Evolutionary conservation across 1,284 basidiomycete genomes (phyloP), one percentile per base, ranked within the genome.

Genomic region (Cerioporus squamosus): DNA sequence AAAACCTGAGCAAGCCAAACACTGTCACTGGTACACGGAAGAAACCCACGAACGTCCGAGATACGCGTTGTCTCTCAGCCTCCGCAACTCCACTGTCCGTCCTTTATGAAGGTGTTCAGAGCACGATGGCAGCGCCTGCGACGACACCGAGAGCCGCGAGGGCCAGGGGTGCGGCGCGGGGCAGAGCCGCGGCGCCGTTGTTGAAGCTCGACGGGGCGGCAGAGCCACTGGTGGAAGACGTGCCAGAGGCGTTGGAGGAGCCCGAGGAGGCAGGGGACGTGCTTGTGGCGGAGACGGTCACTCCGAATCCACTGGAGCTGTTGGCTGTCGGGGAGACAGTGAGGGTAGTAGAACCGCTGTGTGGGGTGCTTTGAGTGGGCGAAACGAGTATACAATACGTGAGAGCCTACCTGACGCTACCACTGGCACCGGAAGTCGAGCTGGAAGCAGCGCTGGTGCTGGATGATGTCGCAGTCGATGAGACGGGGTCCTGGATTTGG

Each of bases 401-500:
- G 10, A 17, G 3, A 8, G 12, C 46, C 7, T 24, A 56, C 53
- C 50, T 49, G 18, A 38, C n/a, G 29, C 49, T 42, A 17, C n/a
- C 40, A 26, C 55, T 46, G 6, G n/a, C n/a, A n/a, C 22, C 56
- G 7, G 55, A 54, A 18, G 38, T 39, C 10, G 57, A 44, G 2
- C 26, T 43, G 29, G 61, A 40, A 5, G 64, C 61, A 10, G 59
- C 44, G 23, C 29, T 46, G 7, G 63, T 57, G 15, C 71, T 55
- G 5, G 69, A 55, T 39, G 62, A 43, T 18, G 33, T 14, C 36
- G 23, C 1, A 66, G 23, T 7, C 17, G 65, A 1, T 72, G 65
- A 36, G 10, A 36, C 14, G 14, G 33, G 33, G 3, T 66, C 59
- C 0, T 68, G 70, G 18, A 90, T 74, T 10, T 73, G 33, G 71